Evolutionary conservation across 2,329 filamentous ascomycete species (phyloP).

Genomic region (Monosporascus sp.): DNA sequence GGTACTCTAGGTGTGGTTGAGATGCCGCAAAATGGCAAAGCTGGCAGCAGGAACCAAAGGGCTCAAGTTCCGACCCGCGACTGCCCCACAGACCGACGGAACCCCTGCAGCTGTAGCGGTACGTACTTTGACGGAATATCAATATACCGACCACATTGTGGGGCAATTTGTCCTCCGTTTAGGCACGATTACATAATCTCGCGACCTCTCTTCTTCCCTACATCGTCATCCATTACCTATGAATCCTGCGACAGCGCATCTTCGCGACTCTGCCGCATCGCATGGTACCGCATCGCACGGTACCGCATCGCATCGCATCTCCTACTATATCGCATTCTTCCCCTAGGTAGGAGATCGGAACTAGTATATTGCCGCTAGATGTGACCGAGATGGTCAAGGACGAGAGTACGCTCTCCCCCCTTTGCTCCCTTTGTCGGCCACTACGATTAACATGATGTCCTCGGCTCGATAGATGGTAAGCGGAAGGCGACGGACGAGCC

Average conservation of each 20-base stretch:
- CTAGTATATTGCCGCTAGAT: background rate
- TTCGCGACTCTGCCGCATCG: background rate
- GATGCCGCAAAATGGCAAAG: background rate
- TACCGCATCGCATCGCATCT: background rate
- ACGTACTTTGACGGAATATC: background rate
- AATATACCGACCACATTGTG: background rate
- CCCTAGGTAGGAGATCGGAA: background rate
- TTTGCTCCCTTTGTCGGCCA: background rate
- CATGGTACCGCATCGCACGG: background rate
- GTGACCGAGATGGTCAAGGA: slow-evolving; percentile 31
- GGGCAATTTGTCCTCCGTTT: background rate
- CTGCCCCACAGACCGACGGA: background rate
- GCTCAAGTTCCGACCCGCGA: background rate
- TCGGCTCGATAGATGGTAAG: slow-evolving; percentile 47
- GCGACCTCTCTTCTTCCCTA: background rate
- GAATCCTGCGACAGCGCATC: background rate
- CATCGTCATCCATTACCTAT: background rate
- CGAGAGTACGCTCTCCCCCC: slow-evolving; percentile 29
- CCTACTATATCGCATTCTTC: background rate
- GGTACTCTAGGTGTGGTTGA: no score
- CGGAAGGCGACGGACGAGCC: slow-evolving; percentile 69
- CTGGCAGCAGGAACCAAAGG: background rate
- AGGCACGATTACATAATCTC: no score
- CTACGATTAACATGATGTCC: slow-evolving; percentile 3
- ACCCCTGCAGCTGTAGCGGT: background rate